Evolutionary conservation across 169 alveolate species (phyloP), one percentile per base, ranked within the genome.

Genomic region (Plasmodium fragile): DNA sequence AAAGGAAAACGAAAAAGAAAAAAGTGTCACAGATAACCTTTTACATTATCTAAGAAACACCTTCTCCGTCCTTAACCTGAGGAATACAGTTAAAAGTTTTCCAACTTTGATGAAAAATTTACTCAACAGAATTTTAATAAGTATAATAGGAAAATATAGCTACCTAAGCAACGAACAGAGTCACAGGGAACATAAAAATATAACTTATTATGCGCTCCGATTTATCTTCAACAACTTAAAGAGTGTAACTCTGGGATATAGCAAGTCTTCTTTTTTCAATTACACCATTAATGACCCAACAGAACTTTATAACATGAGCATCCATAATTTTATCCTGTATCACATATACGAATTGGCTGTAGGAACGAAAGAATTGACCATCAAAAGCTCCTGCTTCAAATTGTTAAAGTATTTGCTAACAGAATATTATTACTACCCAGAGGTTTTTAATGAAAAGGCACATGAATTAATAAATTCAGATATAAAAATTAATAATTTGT

Each of bases 401-500:
- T 73, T 85, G 59, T 39, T 85, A n/a, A 85, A 85, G 75, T 85
- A 85, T 41, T 73, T 85, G 41, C 41, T 85, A 43, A 85, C 93
- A 11, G 93, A 85, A 75, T 85, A 85, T 85, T 85, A 85, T 85
- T 85, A 73, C 65, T 85, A 85, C 69, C 93, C 93, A 16, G 85
- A 85, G 34, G 59, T 85, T n/a, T 75, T 85, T 43, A 85, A 75
- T 43, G 93, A 85, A 85, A 85, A 85, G 39, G 77, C 83, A 18
- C 93, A 85, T 52, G 93, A 85, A 85, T 75, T 85, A 85, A 85
- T 85, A 34, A 85, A 85, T 75, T 85, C 93, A 6, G 84, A 85
- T 73, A 85, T 85, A 13, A 85, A 73, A 77, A 34, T 85, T 11
- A 85, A 85, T 55, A 75, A 85, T 34, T 53, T 85, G 32, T 69